Conservation (phyloP, 345 rosid species). For the Salix caprea region DNA sequence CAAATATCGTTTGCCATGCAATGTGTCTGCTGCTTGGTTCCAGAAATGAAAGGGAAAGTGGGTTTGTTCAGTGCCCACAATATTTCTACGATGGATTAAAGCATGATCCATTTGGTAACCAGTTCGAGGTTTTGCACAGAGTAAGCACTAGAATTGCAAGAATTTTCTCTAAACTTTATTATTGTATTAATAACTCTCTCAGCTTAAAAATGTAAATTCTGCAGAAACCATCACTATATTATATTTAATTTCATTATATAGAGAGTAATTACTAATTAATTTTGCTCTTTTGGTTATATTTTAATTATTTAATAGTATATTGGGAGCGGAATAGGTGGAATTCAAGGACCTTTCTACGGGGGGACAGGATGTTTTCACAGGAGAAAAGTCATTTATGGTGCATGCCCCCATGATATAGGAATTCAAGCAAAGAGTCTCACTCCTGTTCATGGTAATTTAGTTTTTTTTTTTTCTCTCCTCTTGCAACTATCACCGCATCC, state of each 20-base stretch:
- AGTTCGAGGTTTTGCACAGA: conserved; percentile 10
- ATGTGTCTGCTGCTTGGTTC: conserved; percentile 43
- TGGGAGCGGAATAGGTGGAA: conserved; percentile 42
- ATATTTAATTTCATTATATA: no score
- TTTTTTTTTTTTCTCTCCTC: neutral
- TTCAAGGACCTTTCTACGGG: conserved; percentile 46
- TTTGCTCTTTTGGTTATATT: neutral
- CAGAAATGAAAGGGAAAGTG: conserved; percentile 20
- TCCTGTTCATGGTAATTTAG: conserved; percentile 5
- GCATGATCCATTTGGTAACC: conserved; percentile 40
- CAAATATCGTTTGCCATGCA: conserved; percentile 43
- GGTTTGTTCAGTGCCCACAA: conserved; percentile 57
- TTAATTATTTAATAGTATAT: conserved; percentile 12
- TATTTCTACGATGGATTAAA: conserved; percentile 31
- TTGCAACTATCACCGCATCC: neutral
- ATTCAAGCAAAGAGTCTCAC: conserved; percentile 11
- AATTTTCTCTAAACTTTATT: neutral
- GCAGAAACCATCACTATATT: no score
- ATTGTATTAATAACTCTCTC: no score
- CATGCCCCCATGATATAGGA: conserved; percentile 26
- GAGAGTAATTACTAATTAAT: neutral
- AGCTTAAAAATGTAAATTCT: no score
- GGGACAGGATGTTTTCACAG: conserved; percentile 66
- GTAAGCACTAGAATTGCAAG: conserved; percentile 1
- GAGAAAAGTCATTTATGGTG: conserved; percentile 57